Evolutionary conservation across 768 basidiomycete species (phyloP), one percentile per base, ranked within the genome.

Genomic region (Lentinus tigrinus): DNA sequence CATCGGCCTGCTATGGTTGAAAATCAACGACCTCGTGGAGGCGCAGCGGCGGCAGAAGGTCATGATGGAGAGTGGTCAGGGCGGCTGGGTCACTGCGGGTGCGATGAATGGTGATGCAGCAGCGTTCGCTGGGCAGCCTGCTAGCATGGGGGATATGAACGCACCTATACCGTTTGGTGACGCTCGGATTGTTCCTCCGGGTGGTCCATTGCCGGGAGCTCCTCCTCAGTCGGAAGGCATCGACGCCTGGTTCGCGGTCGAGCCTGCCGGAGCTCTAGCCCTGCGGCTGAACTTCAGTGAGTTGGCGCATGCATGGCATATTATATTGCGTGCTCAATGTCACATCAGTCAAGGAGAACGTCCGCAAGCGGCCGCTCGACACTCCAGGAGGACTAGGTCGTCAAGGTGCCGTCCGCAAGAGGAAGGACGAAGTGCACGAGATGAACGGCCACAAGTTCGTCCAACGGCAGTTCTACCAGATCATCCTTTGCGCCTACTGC

Each of bases 381-480:
- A 91, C 85, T 4, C 86, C 87, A 11, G 91, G 90, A 50, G 95
- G 94, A 57, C 85, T 99, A 39, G 97, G 96, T 49, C 94, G 97
- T 71, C 96, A 98, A 76, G 97, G 96, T 54, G 97, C 97, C 58
- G 87, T 99, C 64, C 89, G 95, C 69, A 98, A 97, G 76, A 91
- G 95, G 67, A 98, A 98, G 74, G 96, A 87, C 64, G 96, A 98
- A 77, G 89, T 98, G 3, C 95, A 95, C 76, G 95, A 98, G 74
- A 98, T 98, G 93, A 98, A 98, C 70, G 97, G 97, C 11, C 97
- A 99, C 78, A 93, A 97, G 73, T 99, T 99, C 70, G 83, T 99
- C 46, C 92, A 94, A 67, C 85, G 88, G 46, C 97, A 98, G 74
- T 99, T 99, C 79, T 98, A 97, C 73, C 95, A 98, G 71, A 85